Evolutionary conservation across 2,329 filamentous ascomycete species (phyloP).

Genomic region (Aureobasidium sp.): DNA sequence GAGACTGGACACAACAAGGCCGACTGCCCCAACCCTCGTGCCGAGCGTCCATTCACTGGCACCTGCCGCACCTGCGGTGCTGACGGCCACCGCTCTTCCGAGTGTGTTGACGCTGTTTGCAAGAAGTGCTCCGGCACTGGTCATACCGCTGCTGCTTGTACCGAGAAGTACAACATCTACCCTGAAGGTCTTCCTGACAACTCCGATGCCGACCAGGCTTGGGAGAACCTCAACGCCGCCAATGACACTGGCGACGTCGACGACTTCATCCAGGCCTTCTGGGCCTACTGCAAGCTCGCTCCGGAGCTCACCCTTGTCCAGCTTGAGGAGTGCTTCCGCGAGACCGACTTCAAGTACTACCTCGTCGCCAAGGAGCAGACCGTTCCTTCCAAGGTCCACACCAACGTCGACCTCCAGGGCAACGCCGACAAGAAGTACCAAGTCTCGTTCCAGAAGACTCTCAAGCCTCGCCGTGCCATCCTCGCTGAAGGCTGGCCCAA

Average conservation of each 20-base stretch:
- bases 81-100: constrained; percentile 48
- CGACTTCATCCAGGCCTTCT: constrained; percentile 37
- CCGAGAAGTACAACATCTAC: constrained; percentile 51
- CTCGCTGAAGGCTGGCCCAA: constrained; percentile 42
- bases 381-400: constrained; percentile 45
- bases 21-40: constrained; percentile 51
- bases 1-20: constrained; percentile 53
- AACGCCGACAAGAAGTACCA: constrained; percentile 45
- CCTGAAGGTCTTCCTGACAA: constrained; percentile 35
- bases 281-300: constrained; percentile 52
- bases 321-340: constrained; percentile 54
- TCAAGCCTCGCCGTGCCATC: constrained; percentile 38
- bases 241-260: constrained; percentile 50
- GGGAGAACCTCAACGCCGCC: constrained; percentile 47
- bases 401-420: constrained; percentile 65
- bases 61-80: constrained; percentile 52
- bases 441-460: constrained; percentile 40
- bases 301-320: constrained; percentile 51
- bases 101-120: constrained; percentile 60
- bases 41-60: constrained; percentile 45
- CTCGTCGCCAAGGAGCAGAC: constrained; percentile 54
- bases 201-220: constrained; percentile 44
- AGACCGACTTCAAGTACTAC: constrained; percentile 46
- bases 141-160: constrained; percentile 49
- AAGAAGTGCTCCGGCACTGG: constrained; percentile 51